These are phyloP conservation scores for Pythium oligandrum DNA, from an alignment of 352 stramenopile genomes.

Conservation along the genomic window DNA sequence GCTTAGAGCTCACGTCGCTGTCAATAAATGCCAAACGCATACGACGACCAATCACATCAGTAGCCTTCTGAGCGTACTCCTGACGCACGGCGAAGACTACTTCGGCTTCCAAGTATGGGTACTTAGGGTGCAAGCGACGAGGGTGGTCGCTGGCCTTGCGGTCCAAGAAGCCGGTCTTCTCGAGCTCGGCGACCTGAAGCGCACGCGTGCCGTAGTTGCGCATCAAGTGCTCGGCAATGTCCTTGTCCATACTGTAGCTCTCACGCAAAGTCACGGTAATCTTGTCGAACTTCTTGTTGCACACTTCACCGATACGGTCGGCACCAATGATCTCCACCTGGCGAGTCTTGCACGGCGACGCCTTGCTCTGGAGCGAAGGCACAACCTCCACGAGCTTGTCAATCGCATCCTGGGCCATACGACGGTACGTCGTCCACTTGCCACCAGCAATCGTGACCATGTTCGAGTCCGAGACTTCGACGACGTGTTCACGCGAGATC, in stretches of 20 bases:
- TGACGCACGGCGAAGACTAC: conserved; percentile 91
- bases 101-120: conserved; percentile 94
- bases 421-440: conserved; percentile 97
- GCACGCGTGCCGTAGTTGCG: conserved; percentile 95
- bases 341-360: conserved; percentile 66
- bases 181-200: conserved; percentile 93
- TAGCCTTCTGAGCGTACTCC: conserved; percentile 92
- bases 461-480: conserved; percentile 87
- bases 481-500: conserved; percentile 93
- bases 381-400: conserved; percentile 84
- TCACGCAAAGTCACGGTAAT: conserved; percentile 92
- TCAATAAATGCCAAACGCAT: conserved; percentile 94
- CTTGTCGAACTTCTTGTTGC: conserved; percentile 96
- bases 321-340: conserved; percentile 84
- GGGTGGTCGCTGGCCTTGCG: conserved; percentile 82
- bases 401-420: conserved; percentile 95
- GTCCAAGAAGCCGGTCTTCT: conserved; percentile 76
- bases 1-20: conserved; percentile 63
- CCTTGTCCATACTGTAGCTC: conserved; percentile 91
- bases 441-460: conserved; percentile 94
- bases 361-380: conserved; percentile 74
- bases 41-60: conserved; percentile 90
- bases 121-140: conserved; percentile 89
- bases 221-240: conserved; percentile 94
- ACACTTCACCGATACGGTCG: conserved; percentile 91